These are phyloP conservation scores for Termitomyces eurrhizus DNA, from an alignment of 768 basidiomycete genomes.

Conservation along the genomic window DNA sequence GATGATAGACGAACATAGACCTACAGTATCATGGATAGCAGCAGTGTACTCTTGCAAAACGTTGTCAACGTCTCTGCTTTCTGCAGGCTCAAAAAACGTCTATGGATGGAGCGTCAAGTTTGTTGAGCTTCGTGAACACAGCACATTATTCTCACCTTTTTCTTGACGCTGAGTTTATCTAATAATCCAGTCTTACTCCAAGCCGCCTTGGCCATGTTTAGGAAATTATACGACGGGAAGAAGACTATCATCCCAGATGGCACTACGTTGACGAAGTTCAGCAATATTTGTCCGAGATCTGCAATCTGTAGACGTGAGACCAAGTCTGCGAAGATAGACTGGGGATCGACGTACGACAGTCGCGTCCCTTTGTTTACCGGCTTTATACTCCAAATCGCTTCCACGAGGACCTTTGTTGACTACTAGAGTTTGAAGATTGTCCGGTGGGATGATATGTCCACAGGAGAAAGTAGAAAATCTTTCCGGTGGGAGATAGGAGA, in stretches of 20 bases:
- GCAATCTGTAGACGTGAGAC: conserved; percentile 43
- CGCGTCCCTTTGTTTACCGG: conserved; percentile 63
- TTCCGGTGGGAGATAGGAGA: conserved; percentile 56
- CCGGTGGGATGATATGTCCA: conserved; percentile 83
- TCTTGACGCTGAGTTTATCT: conserved; percentile 61
- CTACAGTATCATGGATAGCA: conserved; percentile 30
- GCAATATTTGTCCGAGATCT: conserved; percentile 80
- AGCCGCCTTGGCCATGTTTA: conserved; percentile 57
- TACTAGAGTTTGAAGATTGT: conserved; percentile 74
- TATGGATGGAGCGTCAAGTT: conserved; percentile 24
- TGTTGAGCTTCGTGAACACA: neutral
- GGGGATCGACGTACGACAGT: conserved; percentile 44
- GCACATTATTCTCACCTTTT: conserved; percentile 48
- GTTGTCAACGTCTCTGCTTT: conserved; percentile 64
- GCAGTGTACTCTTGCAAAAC: conserved; percentile 70
- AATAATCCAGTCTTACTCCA: conserved; percentile 68
- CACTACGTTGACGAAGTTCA: conserved; percentile 75
- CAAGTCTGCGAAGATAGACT: neutral
- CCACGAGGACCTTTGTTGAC: conserved; percentile 74
- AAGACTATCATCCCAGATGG: conserved; percentile 93
- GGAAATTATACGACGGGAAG: conserved; percentile 86
- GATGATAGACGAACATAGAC: neutral
- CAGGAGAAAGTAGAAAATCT: conserved; percentile 83
- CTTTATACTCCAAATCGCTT: conserved; percentile 76
- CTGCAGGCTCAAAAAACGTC: conserved; percentile 90